A percentile compares a stretch with the other conserved stretches of the same genome.
Evolutionary conservation across 2,329 filamentous ascomycete species (phyloP).

Genomic region (Ceratocystis diversiconidia): DNA sequence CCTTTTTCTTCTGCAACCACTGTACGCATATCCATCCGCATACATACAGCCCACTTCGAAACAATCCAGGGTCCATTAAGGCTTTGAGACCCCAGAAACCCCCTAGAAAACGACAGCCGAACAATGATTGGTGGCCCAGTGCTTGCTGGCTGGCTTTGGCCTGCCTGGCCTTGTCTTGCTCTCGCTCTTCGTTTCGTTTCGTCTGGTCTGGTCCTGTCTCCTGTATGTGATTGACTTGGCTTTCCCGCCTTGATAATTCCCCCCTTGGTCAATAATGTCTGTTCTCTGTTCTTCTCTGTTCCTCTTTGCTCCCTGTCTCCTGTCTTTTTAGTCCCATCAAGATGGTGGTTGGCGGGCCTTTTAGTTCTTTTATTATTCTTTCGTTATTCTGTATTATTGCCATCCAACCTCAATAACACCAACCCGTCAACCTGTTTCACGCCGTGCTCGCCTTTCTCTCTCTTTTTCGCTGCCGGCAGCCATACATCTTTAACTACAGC

Average conservation of each 20-base stretch:
- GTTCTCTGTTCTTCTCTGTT: background rate
- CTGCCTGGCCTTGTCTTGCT: background rate
- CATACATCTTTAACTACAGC: background rate
- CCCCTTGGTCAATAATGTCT: background rate
- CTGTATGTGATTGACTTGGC: constrained; percentile 8
- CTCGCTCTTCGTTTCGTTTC: constrained; percentile 14
- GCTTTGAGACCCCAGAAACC: background rate
- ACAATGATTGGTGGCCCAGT: constrained; percentile 8
- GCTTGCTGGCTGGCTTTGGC: background rate
- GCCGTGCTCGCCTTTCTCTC: background rate
- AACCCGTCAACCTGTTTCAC: no score
- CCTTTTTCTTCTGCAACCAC: background rate
- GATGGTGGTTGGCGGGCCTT: background rate
- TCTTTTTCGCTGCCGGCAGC: background rate
- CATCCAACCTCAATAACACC: background rate
- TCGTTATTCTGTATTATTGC: background rate
- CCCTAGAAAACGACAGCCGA: no score
- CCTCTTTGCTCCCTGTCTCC: background rate
- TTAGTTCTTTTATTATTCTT: background rate
- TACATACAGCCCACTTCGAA: background rate
- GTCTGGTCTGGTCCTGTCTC: constrained; percentile 5
- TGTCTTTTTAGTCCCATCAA: background rate
- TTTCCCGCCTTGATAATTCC: background rate
- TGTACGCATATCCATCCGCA: background rate
- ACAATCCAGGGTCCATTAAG: background rate